Evolutionary conservation across 345 rosid species (phyloP).

Genomic region (Hibiscus tridactylites): DNA sequence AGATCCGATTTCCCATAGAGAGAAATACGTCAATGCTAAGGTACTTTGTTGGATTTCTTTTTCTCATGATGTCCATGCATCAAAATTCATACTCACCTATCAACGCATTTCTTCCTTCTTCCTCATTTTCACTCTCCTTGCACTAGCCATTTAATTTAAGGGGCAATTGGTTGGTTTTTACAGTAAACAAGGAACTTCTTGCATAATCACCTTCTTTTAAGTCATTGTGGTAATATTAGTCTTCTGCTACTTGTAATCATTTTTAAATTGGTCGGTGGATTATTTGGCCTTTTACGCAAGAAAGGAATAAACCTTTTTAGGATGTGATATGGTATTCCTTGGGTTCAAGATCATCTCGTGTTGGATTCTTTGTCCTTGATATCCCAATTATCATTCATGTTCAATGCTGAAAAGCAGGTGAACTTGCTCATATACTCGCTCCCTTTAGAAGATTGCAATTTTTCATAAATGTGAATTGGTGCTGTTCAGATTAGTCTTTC

Average conservation of each 20-base stretch:
- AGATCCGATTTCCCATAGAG: conserved; percentile 47
- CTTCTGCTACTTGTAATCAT: conserved; percentile 1
- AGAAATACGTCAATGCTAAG: conserved; percentile 68
- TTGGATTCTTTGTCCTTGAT: neutral
- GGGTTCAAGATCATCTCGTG: neutral
- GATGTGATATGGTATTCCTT: neutral
- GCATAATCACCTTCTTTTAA: neutral
- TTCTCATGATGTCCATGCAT: neutral
- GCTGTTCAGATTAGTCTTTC: neutral
- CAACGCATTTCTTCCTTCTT: neutral
- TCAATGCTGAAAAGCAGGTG: neutral
- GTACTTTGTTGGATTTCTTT: conserved; percentile 23
- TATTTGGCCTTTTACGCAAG: neutral
- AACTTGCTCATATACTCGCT: neutral
- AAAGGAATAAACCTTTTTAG: neutral
- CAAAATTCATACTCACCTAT: neutral
- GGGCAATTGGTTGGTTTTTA: neutral
- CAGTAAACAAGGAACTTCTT: neutral
- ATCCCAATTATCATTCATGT: neutral
- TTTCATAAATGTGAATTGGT: neutral
- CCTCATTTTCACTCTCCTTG: neutral
- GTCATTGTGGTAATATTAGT: neutral
- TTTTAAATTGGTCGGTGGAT: neutral
- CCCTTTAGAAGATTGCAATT: neutral
- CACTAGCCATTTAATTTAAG: neutral